Base-by-base conservation (phyloP, 257 asterid genomes). In the Penstemon eatonii region DNA sequence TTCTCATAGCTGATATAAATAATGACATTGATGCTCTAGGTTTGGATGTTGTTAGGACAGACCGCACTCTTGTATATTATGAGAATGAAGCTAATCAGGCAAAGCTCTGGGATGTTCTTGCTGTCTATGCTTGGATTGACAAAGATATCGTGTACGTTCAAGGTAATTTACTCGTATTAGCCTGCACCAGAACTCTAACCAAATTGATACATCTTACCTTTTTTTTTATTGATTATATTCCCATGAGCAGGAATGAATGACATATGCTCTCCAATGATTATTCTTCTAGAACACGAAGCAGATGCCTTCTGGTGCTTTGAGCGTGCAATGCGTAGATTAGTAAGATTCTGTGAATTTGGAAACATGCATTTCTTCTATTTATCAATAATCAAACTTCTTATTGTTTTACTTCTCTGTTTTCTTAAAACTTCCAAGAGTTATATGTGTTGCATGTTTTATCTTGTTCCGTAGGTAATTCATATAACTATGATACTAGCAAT, bases 231-330 rank as follows among this genome's bases (percentile, higher is more conserved):
- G 75, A 39, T 72, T 38, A 67, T 62, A 68, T 65, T 70, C 44
- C 65, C 55, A 68, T 67, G 76, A 65, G 64, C 82, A 93, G 98
- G 98, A 77, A 93, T 93, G 98, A 93, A 82, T 80, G 98, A 93
- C 77, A 90, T 93, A 65, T 93, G 98, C 90, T 93, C 98, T 76
- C 98, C 98, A 39, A 84, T 93, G 84, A 78, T 84, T 58, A 88
- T 93, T 65, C 96, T 93, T 73, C 74, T 90, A 49, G 97, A 90
- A 63, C 55, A 93, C 37, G 98, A 93, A 82, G 98, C 98, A 62
- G 98, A 93, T 81, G 96, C 97, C 59, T 93, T 85, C 81, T 93
- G 98, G 97, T 88, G 97, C 86, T 93, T 93, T 73, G 98, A 93
- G 80, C 96, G 89, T 50, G 90, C 95, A 51, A 93, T 93, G 98